These are phyloP conservation scores for Neurospora hispaniola DNA, from an alignment of 495 filamentous ascomycete genomes.

Conservation along the genomic window DNA sequence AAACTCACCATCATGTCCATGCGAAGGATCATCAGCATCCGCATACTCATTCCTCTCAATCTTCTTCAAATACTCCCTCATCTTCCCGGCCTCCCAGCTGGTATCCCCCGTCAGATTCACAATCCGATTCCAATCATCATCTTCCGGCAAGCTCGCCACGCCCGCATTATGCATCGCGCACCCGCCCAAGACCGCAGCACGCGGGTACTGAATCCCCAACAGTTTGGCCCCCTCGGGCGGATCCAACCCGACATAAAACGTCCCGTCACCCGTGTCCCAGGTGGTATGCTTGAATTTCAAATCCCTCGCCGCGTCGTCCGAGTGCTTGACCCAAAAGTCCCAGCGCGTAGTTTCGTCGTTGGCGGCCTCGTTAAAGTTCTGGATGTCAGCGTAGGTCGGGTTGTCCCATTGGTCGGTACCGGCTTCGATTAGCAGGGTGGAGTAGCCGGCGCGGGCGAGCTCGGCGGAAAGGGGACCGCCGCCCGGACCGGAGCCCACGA, in stretches of 20 bases:
- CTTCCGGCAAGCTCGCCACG: conserved; percentile 29
- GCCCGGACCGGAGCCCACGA: conserved; percentile 56
- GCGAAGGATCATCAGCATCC: conserved; percentile 23
- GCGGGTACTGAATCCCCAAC: conserved; percentile 38
- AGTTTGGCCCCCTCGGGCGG: conserved; percentile 32
- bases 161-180: conserved; percentile 42
- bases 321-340: conserved; percentile 44
- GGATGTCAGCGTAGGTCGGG: conserved; percentile 30
- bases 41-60: conserved; percentile 37
- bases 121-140: conserved; percentile 37
- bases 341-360: conserved; percentile 39
- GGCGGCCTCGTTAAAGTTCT: conserved; percentile 31
- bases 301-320: conserved; percentile 30
- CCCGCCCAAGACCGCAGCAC: conserved; percentile 36
- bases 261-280: conserved; percentile 33
- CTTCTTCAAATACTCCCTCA: conserved; percentile 33
- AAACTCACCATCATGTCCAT: conserved; percentile 29
- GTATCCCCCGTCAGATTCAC: conserved; percentile 35
- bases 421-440: conserved; percentile 52
- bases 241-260: conserved; percentile 36
- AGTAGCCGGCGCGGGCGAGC: conserved; percentile 49
- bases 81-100: conserved; percentile 34
- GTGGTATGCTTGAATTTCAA: conserved; percentile 34
- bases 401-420: conserved; percentile 49
- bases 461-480: conserved; percentile 53